These are phyloP conservation scores for Eutrema heterophyllum DNA, from an alignment of 345 rosid genomes.

Conservation along the genomic window DNA sequence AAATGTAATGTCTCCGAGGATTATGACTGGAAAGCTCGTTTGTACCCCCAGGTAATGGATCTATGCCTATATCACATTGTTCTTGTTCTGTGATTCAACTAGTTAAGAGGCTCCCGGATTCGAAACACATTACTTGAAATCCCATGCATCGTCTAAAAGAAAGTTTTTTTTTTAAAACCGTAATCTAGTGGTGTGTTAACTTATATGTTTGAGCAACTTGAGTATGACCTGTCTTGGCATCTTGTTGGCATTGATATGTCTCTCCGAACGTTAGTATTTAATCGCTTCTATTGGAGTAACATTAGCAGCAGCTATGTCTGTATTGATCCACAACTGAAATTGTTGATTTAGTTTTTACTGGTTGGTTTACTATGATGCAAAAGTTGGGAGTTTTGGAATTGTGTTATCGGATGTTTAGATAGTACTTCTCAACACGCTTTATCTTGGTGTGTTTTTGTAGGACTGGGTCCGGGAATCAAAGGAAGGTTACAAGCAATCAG, in stretches of 20 bases:
- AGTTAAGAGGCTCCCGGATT: background rate
- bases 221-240: background rate
- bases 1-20: conserved; percentile 61
- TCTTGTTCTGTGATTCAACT: background rate
- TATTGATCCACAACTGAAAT: background rate
- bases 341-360: background rate
- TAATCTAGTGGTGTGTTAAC: no score
- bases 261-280: no score
- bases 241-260: background rate
- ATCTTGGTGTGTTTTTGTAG: conserved; percentile 36
- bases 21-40: conserved; percentile 89
- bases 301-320: background rate
- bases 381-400: background rate
- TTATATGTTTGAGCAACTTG: background rate
- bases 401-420: background rate
- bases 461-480: conserved; percentile 64
- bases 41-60: conserved; percentile 54
- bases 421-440: background rate
- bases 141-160: background rate
- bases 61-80: background rate
- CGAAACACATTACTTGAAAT: background rate
- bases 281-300: no score
- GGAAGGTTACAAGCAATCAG: conserved; percentile 74
- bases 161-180: background rate
- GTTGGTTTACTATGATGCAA: background rate